These are phyloP conservation scores for Lactarius sanguifluus DNA, from an alignment of 768 basidiomycete species.

Conservation along the genomic window DNA sequence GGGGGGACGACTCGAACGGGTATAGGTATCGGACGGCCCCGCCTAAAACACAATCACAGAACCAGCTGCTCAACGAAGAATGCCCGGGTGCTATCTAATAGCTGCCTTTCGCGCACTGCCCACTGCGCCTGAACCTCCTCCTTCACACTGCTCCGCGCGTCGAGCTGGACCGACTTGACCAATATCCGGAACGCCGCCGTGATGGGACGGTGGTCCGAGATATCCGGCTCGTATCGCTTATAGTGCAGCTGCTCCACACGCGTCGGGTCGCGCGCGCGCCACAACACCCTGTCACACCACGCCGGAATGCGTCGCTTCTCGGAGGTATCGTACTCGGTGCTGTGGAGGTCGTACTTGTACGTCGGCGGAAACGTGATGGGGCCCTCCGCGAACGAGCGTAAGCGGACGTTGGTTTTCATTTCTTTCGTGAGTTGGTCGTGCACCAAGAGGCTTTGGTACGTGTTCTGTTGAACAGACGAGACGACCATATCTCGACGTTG, in stretches of 20 bases:
- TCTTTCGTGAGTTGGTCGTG: constrained; percentile 93
- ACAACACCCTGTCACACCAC: constrained; percentile 96
- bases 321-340: constrained; percentile 80
- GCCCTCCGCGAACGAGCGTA: constrained; percentile 81
- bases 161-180: constrained; percentile 68
- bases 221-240: constrained; percentile 77
- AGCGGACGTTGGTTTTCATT: constrained; percentile 82
- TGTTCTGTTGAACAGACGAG: constrained; percentile 63
- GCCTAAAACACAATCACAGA: constrained; percentile 29
- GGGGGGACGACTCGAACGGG: neutral
- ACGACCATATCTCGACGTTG: constrained; percentile 83
- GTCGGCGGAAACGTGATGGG: constrained; percentile 84
- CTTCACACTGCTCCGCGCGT: constrained; percentile 57
- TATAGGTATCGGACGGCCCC: neutral
- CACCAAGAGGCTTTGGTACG: constrained; percentile 57
- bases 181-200: constrained; percentile 74
- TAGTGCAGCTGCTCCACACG: constrained; percentile 73
- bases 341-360: constrained; percentile 89
- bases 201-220: constrained; percentile 90
- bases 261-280: constrained; percentile 55
- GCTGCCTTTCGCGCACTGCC: constrained; percentile 39
- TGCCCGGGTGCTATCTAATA: constrained; percentile 36
- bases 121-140: constrained; percentile 56
- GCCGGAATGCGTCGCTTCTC: constrained; percentile 89
- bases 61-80: constrained; percentile 39